Evolutionary conservation across 2,329 filamentous ascomycete genomes (phyloP).

Genomic region (Chaetomiaceae sp.): DNA sequence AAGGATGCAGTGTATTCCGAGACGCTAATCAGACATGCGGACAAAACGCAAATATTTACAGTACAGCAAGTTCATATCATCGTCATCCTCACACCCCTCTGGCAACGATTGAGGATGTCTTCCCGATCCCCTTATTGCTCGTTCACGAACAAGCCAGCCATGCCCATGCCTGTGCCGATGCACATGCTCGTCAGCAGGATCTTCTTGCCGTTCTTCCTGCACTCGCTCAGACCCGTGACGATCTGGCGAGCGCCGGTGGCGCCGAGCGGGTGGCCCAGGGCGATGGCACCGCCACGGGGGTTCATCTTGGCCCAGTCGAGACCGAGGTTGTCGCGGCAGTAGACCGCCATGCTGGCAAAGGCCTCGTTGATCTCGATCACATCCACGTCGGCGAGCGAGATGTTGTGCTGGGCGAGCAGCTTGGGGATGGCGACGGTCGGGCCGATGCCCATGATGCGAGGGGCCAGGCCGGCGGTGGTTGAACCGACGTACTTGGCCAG

Average conservation of each 20-base stretch:
- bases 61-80: background rate
- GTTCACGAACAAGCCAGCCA: slow-evolving; percentile 63
- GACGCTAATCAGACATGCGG: background rate
- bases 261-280: slow-evolving; percentile 77
- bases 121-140: slow-evolving; percentile 39
- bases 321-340: slow-evolving; percentile 71
- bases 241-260: slow-evolving; percentile 76
- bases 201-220: slow-evolving; percentile 81
- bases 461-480: slow-evolving; percentile 83
- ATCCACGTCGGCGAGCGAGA: slow-evolving; percentile 78
- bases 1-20: background rate
- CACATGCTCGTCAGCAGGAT: slow-evolving; percentile 90
- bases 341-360: slow-evolving; percentile 96
- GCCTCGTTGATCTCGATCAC: slow-evolving; percentile 95
- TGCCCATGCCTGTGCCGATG: slow-evolving; percentile 64
- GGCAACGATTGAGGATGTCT: no score
- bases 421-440: slow-evolving; percentile 73
- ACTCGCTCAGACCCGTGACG: slow-evolving; percentile 84
- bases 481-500: slow-evolving; percentile 91
- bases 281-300: slow-evolving; percentile 74
- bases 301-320: slow-evolving; percentile 76
- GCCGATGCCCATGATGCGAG: slow-evolving; percentile 94
- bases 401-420: slow-evolving; percentile 72
- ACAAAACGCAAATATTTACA: slow-evolving; percentile 9
- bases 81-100: background rate